Conservation (phyloP, 2,329 filamentous ascomycete genomes). For the Fusarium musae region DNA sequence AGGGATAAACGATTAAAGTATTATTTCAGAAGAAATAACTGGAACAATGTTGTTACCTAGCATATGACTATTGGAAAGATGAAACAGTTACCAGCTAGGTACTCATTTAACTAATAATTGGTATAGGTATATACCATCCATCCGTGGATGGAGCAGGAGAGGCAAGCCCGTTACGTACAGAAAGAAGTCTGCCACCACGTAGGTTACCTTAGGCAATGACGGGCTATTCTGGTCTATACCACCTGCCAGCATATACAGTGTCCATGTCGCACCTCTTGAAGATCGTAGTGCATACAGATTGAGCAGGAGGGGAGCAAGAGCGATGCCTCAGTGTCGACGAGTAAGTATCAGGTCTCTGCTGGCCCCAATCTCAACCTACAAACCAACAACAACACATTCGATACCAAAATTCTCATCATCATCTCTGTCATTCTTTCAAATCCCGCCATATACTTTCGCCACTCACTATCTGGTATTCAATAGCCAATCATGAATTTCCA, state of each 20-base stretch:
- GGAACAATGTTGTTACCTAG: too few species aligned
- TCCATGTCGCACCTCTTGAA: background rate
- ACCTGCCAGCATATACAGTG: background rate
- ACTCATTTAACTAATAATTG: rapidly evolving
- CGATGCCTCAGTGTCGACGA: background rate
- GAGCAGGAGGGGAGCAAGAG: background rate
- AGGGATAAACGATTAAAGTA: background rate
- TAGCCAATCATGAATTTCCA: background rate
- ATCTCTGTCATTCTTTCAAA: background rate
- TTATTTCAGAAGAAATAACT: background rate
- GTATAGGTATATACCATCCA: background rate
- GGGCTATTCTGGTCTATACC: background rate
- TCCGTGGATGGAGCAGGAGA: background rate
- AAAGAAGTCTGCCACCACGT: background rate
- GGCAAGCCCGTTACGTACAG: background rate
- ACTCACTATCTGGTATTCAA: background rate
- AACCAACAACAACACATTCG: background rate
- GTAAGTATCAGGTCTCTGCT: background rate
- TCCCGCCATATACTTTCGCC: background rate
- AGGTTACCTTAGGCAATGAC: background rate
- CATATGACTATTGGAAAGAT: background rate
- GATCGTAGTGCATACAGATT: background rate
- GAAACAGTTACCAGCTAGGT: background rate
- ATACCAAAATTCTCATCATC: background rate
- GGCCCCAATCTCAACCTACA: background rate